Percentiles rank a stretch among this genome's conserved stretches.
Conservation (phyloP, 164 flowering plant species). For the Liquidambar formosana region DNA sequence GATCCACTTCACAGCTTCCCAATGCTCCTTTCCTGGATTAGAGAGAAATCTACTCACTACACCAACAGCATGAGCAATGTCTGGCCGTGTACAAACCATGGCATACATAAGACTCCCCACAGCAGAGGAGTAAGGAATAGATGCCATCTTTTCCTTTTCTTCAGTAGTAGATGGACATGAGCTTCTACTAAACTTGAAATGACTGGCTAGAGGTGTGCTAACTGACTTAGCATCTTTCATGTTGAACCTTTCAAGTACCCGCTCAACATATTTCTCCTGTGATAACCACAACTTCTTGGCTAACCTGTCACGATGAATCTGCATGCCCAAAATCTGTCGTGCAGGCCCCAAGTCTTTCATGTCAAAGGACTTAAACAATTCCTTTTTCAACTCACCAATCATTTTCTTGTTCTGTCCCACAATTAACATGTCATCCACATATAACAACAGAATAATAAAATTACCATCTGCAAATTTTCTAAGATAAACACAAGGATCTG, state of each 20-base stretch:
- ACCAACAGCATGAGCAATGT: constrained; percentile 1
- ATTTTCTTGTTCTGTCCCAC: not conserved
- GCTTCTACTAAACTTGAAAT: not conserved
- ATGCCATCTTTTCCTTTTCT: constrained; percentile 6
- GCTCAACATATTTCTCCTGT: too few species aligned
- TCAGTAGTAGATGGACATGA: not conserved
- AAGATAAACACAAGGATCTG: constrained; percentile 1
- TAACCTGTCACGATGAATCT: not conserved
- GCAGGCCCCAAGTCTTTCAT: not conserved
- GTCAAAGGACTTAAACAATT: too few species aligned
- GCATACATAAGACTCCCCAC: constrained; percentile 15
- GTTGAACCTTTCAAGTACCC: not conserved
- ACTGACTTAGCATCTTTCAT: not conserved
- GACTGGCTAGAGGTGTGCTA: not conserved
- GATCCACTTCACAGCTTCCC: not conserved
- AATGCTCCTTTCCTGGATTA: constrained; percentile 10
- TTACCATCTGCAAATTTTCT: not conserved
- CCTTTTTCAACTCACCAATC: not conserved
- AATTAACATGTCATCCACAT: constrained; percentile 1
- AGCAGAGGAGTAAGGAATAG: constrained; percentile 6
- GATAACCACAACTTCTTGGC: too few species aligned
- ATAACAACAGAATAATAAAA: not conserved
- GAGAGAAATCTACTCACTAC: not conserved
- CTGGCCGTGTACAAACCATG: constrained; percentile 9
- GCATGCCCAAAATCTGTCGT: not conserved